phyloP scores from a whole-genome alignment of 441 rosid genomes.

The Eutrema salsugineum region DNA sequence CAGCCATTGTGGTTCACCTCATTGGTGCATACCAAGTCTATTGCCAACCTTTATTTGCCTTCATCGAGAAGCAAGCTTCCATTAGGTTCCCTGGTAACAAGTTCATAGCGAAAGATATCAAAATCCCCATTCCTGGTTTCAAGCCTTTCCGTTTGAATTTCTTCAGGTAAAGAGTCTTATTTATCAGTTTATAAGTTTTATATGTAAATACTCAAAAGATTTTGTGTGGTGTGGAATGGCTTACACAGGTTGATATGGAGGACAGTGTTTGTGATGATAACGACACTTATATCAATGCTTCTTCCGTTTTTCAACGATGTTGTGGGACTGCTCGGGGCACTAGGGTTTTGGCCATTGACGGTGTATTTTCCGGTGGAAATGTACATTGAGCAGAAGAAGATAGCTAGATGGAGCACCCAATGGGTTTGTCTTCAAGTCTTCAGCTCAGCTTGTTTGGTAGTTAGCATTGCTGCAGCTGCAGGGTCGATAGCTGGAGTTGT shows the following conservation, averaged over 20 bases:
- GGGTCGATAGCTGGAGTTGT: conserved; percentile 74
- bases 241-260: conserved; percentile 70
- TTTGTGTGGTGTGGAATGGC: conserved; percentile 22
- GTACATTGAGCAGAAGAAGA: conserved; percentile 66
- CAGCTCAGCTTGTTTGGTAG: conserved; percentile 54
- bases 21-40: conserved; percentile 87
- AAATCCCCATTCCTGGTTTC: conserved; percentile 45
- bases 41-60: conserved; percentile 79
- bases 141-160: conserved; percentile 25
- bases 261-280: conserved; percentile 58
- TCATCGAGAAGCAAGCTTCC: conserved; percentile 52
- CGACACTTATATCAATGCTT: conserved; percentile 76
- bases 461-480: conserved; percentile 71
- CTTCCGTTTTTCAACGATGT: conserved; percentile 83
- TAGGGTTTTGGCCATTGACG: conserved; percentile 87
- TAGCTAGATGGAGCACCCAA: conserved; percentile 64
- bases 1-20: conserved; percentile 75
- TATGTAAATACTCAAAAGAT: conserved; percentile 20
- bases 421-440: conserved; percentile 74
- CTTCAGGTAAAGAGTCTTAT: conserved; percentile 14
- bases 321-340: conserved; percentile 74
- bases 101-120: conserved; percentile 51
- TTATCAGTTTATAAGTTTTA: background rate
- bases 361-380: conserved; percentile 89
- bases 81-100: conserved; percentile 45